Conservation (phyloP, 768 basidiomycete species). For the Tulasnella sp. region DNA sequence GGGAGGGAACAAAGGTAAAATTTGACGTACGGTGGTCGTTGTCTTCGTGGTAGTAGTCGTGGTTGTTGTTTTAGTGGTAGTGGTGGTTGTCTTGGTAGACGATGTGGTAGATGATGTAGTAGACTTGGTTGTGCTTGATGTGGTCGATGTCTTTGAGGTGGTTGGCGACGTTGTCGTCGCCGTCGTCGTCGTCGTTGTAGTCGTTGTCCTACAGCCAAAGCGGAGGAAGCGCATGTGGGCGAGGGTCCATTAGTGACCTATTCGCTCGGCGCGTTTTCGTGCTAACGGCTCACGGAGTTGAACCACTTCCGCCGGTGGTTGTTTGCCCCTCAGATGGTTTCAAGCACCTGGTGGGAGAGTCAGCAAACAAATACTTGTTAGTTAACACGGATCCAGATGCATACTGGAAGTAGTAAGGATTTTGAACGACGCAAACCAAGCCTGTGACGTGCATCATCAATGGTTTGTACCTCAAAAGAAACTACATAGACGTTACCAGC, state of each 20-base stretch:
- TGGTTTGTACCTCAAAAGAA: neutral
- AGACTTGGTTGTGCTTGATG: no score
- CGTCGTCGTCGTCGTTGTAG: neutral
- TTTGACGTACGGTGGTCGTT: neutral
- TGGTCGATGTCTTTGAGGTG: neutral
- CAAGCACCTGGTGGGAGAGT: neutral
- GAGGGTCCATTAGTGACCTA: neutral
- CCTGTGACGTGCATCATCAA: neutral
- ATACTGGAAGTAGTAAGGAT: neutral
- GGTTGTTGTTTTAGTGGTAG: neutral
- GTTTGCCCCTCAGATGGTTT: neutral
- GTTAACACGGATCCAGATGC: neutral
- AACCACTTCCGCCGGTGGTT: neutral
- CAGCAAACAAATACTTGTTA: neutral
- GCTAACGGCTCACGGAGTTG: neutral
- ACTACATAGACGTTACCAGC: neutral
- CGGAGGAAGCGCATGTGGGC: neutral
- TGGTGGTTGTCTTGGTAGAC: neutral
- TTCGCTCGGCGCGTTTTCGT: neutral
- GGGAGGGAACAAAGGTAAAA: neutral
- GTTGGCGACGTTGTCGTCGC: neutral
- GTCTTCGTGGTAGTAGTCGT: neutral
- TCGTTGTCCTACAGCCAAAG: neutral
- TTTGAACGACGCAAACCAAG: neutral
- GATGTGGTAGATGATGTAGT: neutral